phyloP scores from a whole-genome alignment of 2,329 filamentous ascomycete species.

The Beauveria varroae region DNA sequence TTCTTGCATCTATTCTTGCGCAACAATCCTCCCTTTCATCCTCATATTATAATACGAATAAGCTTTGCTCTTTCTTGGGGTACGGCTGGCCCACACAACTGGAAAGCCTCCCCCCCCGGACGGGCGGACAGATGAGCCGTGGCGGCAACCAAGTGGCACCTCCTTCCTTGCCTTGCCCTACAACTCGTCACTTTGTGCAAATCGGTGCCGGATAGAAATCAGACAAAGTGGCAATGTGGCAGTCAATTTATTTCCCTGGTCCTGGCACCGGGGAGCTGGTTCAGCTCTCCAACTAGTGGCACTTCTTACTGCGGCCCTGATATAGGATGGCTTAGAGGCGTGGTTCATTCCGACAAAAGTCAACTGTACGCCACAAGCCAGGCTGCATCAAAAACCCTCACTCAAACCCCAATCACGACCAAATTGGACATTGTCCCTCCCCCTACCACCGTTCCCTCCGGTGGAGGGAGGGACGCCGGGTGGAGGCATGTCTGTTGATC shows the following conservation, averaged over 20 bases:
- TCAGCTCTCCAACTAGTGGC: slow-evolving; percentile 2
- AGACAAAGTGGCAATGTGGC: background rate
- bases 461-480: slow-evolving; percentile 4
- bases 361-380: slow-evolving; percentile 2
- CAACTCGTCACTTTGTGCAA: background rate
- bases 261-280: slow-evolving; percentile 9
- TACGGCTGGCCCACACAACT: background rate
- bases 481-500: slow-evolving; percentile 4
- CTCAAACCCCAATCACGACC: background rate
- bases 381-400: background rate
- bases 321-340: slow-evolving; percentile 3
- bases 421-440: background rate
- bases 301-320: background rate
- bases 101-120: background rate
- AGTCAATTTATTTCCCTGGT: background rate
- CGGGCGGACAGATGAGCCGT: slow-evolving; percentile 13
- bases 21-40: background rate
- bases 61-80: background rate
- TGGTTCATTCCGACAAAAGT: slow-evolving; percentile 5
- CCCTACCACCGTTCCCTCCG: background rate
- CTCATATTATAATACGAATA: background rate
- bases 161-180: background rate
- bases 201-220: background rate
- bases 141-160: slow-evolving; percentile 8
- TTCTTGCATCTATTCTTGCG: background rate